Evolutionary conservation across 257 asterid species (phyloP), one percentile per base, ranked within the genome.

Genomic region (Solanum bulbocastanum): DNA sequence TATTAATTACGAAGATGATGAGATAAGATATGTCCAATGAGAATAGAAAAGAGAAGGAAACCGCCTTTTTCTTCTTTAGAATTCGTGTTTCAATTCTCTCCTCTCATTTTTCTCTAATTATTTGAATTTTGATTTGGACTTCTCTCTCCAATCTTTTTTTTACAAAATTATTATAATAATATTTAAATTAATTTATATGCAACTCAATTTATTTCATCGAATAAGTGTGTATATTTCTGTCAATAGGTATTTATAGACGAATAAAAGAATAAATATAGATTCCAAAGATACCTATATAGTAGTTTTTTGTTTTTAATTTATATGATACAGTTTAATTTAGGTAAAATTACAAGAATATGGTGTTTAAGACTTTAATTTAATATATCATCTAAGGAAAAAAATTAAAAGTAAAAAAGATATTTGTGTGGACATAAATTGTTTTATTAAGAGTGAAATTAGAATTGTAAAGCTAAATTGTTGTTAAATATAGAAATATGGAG

Each of bases 71-170:
- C 75, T 83, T 88, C 44, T 52, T 58, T 87, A 32, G 90, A 88
- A 86, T 87, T 93, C 92, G 93, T 94, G 96, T 91, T 88, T 83
- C 78, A 91, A 87, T 94, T 78, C 83, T 86, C 89, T 88, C 98
- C 98, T 93, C 95, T 87, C 25, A 84, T 36, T 60, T 39, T 40
- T 35, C 16, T 76, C 68, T 60, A 60, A 60, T 60, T 60, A 60
- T 8, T 60, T 60, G 68, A 60, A 22, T 76, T 75, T 75, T 1
- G 20, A 75, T 75, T 74, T 23, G 56, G 22, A 37, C 83, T 88
- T 56, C 89, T 89, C 84, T 81, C 90, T 69, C 76, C 82, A 27
- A 85, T 60, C 68, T 60, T 4, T 22, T 60, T 20, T 8, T 0
- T 2, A 46, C 13, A 13, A 46, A 46, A 14, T 3, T 14, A 16